These are phyloP conservation scores for Sporisorium reilianum DNA, from an alignment of 1,284 basidiomycete genomes.

Conservation along the genomic window DNA sequence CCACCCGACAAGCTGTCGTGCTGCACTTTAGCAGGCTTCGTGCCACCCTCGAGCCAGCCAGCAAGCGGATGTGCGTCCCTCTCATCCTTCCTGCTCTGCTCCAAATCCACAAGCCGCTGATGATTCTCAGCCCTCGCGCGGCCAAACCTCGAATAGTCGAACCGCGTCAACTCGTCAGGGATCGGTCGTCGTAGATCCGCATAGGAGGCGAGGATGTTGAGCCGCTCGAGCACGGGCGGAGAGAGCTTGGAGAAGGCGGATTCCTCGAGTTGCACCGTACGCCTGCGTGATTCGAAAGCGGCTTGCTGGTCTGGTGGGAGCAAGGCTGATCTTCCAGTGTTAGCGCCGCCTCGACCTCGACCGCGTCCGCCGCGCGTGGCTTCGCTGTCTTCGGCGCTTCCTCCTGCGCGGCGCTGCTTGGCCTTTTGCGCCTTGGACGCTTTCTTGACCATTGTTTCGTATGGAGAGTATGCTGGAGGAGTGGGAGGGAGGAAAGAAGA, in stretches of 20 bases:
- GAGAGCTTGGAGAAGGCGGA: conserved; percentile 57
- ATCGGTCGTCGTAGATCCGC: conserved; percentile 44
- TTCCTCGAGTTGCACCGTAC: conserved; percentile 49
- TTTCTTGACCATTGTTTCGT: conserved; percentile 44
- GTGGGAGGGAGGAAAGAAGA: not conserved
- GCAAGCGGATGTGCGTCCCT: conserved; percentile 30
- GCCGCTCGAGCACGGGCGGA: conserved; percentile 49
- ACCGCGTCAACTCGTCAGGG: conserved; percentile 22
- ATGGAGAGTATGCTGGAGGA: not conserved
- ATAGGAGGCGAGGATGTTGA: conserved; percentile 54
- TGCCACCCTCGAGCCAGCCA: conserved; percentile 18
- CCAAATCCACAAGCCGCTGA: conserved; percentile 13
- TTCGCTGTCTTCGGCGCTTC: conserved; percentile 13
- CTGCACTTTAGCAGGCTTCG: conserved; percentile 1
- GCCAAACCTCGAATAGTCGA: conserved; percentile 48
- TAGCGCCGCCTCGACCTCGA: conserved; percentile 18
- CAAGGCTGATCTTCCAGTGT: conserved; percentile 27
- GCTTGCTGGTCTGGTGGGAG: conserved; percentile 43
- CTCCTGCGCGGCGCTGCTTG: conserved; percentile 31
- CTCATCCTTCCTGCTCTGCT: conserved; percentile 19
- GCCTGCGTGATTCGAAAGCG: conserved; percentile 35
- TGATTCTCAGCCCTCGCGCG: conserved; percentile 40
- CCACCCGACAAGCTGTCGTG: conserved; percentile 9
- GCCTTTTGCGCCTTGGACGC: conserved; percentile 52
- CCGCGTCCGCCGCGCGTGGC: conserved; percentile 17